These are phyloP conservation scores for Radiomyces spectabilis DNA, from an alignment of 192 early-diverging fungal species.

Conservation along the genomic window DNA sequence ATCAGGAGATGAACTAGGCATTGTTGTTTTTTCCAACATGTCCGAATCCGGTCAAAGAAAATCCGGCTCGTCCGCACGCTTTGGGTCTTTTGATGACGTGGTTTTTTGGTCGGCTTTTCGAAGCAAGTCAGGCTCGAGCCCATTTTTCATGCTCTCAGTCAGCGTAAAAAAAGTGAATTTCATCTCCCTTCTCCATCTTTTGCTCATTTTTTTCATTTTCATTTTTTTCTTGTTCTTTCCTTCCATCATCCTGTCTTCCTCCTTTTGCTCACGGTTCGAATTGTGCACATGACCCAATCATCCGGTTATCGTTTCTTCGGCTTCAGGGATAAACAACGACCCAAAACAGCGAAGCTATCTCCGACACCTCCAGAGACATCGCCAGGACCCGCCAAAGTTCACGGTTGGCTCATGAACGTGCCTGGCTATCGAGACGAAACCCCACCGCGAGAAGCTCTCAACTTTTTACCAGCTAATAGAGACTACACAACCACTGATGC, in stretches of 20 bases:
- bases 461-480: no score
- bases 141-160: not conserved
- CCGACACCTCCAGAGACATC: no score
- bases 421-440: conserved; percentile 12
- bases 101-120: no score
- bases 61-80: no score
- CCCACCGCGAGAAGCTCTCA: not conserved
- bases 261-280: no score
- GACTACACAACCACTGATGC: not conserved
- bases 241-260: not conserved
- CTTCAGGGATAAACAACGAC: not conserved
- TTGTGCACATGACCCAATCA: conserved; percentile 12
- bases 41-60: no score
- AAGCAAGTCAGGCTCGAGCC: no score
- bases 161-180: not conserved
- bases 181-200: conserved; percentile 1
- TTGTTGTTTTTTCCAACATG: no score
- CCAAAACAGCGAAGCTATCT: not conserved
- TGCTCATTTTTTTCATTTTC: not conserved
- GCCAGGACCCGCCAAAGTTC: conserved; percentile 4
- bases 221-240: not conserved
- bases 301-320: conserved; percentile 4
- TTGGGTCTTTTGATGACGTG: no score
- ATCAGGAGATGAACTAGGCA: no score
- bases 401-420: conserved; percentile 19